These are phyloP conservation scores for Arctostaphylos glauca DNA, from an alignment of 148 eudicot species.

Conservation along the genomic window DNA sequence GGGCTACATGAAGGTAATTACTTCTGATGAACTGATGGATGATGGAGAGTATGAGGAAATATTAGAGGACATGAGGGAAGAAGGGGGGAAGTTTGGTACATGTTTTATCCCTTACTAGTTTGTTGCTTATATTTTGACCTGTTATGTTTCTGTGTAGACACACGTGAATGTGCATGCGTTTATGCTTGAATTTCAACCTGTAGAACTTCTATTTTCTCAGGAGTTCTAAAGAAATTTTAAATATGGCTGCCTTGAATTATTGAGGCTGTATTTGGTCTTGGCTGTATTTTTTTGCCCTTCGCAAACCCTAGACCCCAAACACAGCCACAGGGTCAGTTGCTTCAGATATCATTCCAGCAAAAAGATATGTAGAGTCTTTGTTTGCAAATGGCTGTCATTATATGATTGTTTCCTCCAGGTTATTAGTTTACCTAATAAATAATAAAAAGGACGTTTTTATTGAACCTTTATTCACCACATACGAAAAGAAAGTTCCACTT, in stretches of 20 bases:
- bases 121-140: conserved; percentile 3
- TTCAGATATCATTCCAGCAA: background rate
- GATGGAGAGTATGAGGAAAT: conserved; percentile 89
- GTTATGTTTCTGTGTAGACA: background rate
- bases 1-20: conserved; percentile 44
- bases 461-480: too few species aligned
- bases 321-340: background rate
- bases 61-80: conserved; percentile 85
- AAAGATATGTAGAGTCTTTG: background rate
- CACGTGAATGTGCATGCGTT: background rate
- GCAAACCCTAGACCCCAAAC: background rate
- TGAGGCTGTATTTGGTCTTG: background rate
- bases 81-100: conserved; percentile 80
- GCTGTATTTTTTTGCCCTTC: background rate
- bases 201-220: background rate
- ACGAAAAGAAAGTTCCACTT: too few species aligned
- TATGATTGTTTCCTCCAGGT: too few species aligned
- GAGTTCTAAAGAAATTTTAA: background rate
- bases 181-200: background rate
- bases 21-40: conserved; percentile 65
- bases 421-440: too few species aligned
- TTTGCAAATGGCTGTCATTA: background rate
- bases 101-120: conserved; percentile 8
- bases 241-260: background rate
- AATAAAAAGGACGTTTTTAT: too few species aligned